phyloP scores from a whole-genome alignment of 1,284 basidiomycete species.

The Mycena sp. region DNA sequence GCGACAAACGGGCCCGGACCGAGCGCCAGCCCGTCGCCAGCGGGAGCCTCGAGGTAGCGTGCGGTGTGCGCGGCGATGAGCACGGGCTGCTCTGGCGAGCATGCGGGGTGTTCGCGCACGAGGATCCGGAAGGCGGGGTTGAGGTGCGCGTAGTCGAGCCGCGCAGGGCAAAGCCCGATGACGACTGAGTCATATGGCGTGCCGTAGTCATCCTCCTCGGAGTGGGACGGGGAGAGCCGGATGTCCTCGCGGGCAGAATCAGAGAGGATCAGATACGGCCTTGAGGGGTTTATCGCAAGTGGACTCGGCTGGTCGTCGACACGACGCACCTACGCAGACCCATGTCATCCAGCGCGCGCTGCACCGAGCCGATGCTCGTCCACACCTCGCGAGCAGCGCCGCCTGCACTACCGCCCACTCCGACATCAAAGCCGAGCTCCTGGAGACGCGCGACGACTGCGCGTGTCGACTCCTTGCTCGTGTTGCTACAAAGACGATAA shows the following conservation, averaged over 20 bases:
- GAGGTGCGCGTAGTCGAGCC: too few relatives aligned
- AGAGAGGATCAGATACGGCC: conserved; percentile 70
- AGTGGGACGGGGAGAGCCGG: conserved; percentile 3
- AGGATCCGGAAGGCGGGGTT: too few relatives aligned
- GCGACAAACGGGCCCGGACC: conserved; percentile 77
- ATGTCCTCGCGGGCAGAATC: conserved; percentile 64
- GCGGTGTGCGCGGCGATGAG: too few relatives aligned
- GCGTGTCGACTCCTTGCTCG: conserved; percentile 63
- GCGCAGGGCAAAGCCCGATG: conserved; percentile 68
- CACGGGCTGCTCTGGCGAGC: too few relatives aligned
- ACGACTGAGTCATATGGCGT: conserved; percentile 58
- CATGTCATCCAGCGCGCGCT: conserved; percentile 52
- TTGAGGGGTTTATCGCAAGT: conserved; percentile 32
- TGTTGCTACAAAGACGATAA: conserved; percentile 72
- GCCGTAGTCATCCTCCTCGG: not conserved
- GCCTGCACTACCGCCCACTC: not conserved
- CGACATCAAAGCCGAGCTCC: conserved; percentile 56
- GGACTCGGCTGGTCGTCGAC: too few relatives aligned
- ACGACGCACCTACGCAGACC: conserved; percentile 52
- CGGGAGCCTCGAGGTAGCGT: conserved; percentile 51
- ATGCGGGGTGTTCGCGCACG: too few relatives aligned
- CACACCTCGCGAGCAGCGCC: conserved; percentile 54
- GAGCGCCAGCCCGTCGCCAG: conserved; percentile 58
- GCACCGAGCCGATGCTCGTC: conserved; percentile 72
- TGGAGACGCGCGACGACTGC: conserved; percentile 53